Evolutionary conservation across 73 alveolate species (phyloP), one percentile per base, ranked within the genome.

Genomic region (Paramecium tetraurelia): DNA sequence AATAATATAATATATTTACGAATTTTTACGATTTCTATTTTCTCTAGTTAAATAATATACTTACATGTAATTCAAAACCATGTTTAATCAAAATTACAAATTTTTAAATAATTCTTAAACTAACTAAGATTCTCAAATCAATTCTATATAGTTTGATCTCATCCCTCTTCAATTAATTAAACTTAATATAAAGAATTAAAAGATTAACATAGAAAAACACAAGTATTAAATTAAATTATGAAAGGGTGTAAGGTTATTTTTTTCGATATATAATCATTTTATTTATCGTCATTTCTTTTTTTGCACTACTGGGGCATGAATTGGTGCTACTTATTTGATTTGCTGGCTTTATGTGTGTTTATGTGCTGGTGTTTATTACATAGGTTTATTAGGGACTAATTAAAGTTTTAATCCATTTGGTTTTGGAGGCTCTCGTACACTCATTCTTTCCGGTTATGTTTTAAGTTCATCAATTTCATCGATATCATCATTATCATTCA

Each of bases 391-490:
- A 0, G 84, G 84, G 12, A 63, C 84, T 63, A 63, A 63, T 63
- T 63, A 33, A 6, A 63, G 27, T 27, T 63, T 63, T 7, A 24
- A 18, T 7, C 50, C 84, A 22, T 63, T 63, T 27, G 84, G 3
- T 16, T 63, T 63, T 63, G 84, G n/a, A 16, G 27, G 10, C 2
- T 63, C 84, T 63, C 27, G 7, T 7, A 63, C 84, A 63, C 84
- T 63, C 46, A 63, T 12, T 63, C 84, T 63, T 27, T 63, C 84
- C 31, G 46, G 50, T 31, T 27, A 33, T 2, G 27, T 11, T 35
- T 31, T 72, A 5, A 72, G 36, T 72, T 72, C 86, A 72, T 72
- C 86, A 2, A 72, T 72, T 36, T 72, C 86, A 72, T 72, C 86
- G 38, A 72, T n/a, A 29, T 72, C 57, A 72, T 72, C 59, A 9